Evolutionary conservation across 2,329 filamentous ascomycete genomes (phyloP).

Genomic region (Fusarium bactridioides): DNA sequence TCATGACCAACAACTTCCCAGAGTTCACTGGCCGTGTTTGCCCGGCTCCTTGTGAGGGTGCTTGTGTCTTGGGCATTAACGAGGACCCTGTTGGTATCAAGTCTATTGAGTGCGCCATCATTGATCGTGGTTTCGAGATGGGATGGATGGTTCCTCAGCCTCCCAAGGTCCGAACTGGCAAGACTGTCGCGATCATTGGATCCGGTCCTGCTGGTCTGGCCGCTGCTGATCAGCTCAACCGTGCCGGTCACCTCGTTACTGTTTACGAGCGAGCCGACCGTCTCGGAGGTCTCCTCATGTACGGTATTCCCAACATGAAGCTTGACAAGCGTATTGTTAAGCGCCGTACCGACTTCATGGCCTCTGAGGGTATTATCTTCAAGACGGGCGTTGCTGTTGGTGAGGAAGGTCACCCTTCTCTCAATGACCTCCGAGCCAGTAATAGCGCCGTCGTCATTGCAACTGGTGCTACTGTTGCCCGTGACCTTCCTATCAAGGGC

Average conservation of each 20-base stretch:
- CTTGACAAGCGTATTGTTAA: constrained; percentile 97
- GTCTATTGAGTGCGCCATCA: constrained; percentile 97
- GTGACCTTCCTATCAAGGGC: constrained; percentile 89
- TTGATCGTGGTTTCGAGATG: constrained; percentile 96
- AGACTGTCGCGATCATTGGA: constrained; percentile 87
- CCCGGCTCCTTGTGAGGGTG: constrained; percentile 94
- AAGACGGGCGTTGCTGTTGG: constrained; percentile 81
- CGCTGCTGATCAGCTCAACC: constrained; percentile 92
- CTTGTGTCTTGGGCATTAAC: constrained; percentile 95
- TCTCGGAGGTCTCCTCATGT: constrained; percentile 92
- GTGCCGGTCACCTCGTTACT: constrained; percentile 85
- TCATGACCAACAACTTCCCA: constrained; percentile 99
- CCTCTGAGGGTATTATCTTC: constrained; percentile 84
- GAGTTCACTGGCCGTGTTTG: constrained; percentile 98
- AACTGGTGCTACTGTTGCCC: constrained; percentile 90
- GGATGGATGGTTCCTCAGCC: constrained; percentile 93
- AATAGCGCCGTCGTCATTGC: constrained; percentile 90
- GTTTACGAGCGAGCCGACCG: constrained; percentile 94
- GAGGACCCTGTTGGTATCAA: constrained; percentile 98
- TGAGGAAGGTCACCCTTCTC: constrained; percentile 67
- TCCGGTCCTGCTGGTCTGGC: constrained; percentile 93
- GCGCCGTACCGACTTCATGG: constrained; percentile 94
- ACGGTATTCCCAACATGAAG: constrained; percentile 99
- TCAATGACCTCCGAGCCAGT: constrained; percentile 75
- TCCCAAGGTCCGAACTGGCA: constrained; percentile 82